These are phyloP conservation scores for Periglandula ipomoeae DNA, from an alignment of 2,329 filamentous ascomycete genomes.

Conservation along the genomic window DNA sequence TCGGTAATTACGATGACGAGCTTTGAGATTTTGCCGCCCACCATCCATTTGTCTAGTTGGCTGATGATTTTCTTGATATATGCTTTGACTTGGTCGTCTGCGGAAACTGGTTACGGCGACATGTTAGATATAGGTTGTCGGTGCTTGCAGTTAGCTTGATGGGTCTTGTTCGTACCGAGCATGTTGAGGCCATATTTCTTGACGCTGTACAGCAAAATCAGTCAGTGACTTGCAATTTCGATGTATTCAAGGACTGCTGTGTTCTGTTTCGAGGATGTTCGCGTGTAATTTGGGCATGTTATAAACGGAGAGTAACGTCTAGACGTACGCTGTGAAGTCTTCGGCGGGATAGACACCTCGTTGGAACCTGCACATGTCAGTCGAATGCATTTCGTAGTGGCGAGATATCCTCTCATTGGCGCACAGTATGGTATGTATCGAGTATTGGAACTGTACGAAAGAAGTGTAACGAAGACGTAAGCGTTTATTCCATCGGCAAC, in stretches of 20 bases:
- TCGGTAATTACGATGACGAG: slow-evolving; percentile 93
- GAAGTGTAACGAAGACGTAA: neutral
- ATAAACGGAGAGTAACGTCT: neutral
- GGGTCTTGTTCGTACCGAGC: slow-evolving; percentile 55
- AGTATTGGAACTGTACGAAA: slow-evolving; percentile 76
- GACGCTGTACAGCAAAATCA: slow-evolving; percentile 36
- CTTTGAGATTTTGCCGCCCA: slow-evolving; percentile 92
- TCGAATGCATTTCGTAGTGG: neutral
- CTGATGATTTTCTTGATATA: slow-evolving; percentile 99
- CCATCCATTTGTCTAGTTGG: slow-evolving; percentile 96
- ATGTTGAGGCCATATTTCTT: slow-evolving; percentile 99
- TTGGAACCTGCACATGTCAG: slow-evolving; percentile 59
- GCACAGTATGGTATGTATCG: slow-evolving; percentile 91
- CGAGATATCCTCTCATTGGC: slow-evolving; percentile 13
- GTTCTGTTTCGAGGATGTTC: too few relatives aligned
- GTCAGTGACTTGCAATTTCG: neutral
- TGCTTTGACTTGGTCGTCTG: slow-evolving; percentile 95
- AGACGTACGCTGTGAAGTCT: slow-evolving; percentile 78
- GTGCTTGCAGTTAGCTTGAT: too few relatives aligned
- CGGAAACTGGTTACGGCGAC: slow-evolving; percentile 51
- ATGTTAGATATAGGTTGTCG: too few relatives aligned
- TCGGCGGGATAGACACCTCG: slow-evolving; percentile 81
- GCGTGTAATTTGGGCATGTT: neutral
- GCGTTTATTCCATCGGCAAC: neutral
- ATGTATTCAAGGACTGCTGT: too few relatives aligned